Conservation (phyloP, 257 asterid genomes). For the Solanum megistacrolobum region DNA sequence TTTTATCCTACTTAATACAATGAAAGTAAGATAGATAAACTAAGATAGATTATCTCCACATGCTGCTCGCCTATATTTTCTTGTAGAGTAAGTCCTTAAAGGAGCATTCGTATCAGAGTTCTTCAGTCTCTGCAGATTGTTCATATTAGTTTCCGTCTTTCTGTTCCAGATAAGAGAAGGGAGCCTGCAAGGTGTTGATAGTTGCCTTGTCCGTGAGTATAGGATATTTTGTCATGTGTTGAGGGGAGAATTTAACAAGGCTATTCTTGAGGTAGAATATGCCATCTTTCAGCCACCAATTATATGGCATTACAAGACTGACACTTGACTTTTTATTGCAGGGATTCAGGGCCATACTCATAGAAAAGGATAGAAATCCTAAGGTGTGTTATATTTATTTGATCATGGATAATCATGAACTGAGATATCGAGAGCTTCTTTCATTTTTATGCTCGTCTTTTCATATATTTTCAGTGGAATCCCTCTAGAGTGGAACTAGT, state of each 20-base stretch:
- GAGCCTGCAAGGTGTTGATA: constrained; percentile 8
- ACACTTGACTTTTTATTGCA: neutral
- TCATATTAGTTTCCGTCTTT: neutral
- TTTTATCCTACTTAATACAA: too few relatives aligned
- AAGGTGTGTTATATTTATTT: constrained; percentile 27
- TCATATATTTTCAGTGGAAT: neutral
- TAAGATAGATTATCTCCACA: too few relatives aligned
- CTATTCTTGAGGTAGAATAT: constrained; percentile 1
- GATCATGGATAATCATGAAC: neutral
- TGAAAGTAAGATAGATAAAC: too few relatives aligned
- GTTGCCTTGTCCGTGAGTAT: neutral
- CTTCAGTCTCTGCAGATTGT: neutral
- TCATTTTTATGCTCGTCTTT: neutral
- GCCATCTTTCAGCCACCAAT: neutral
- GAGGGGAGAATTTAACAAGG: constrained; percentile 9
- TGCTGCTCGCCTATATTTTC: too few relatives aligned
- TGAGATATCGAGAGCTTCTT: neutral
- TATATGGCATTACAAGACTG: neutral
- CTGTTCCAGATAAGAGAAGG: constrained; percentile 6
- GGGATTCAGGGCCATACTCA: constrained; percentile 34
- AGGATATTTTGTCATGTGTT: constrained; percentile 4
- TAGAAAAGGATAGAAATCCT: constrained; percentile 63
- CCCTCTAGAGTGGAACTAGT: constrained; percentile 46
- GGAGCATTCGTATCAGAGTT: neutral
- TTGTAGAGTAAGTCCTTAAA: too few relatives aligned